Base-by-base conservation (phyloP, 192 early-diverging fungal species). In the Podila epicladia region DNA sequence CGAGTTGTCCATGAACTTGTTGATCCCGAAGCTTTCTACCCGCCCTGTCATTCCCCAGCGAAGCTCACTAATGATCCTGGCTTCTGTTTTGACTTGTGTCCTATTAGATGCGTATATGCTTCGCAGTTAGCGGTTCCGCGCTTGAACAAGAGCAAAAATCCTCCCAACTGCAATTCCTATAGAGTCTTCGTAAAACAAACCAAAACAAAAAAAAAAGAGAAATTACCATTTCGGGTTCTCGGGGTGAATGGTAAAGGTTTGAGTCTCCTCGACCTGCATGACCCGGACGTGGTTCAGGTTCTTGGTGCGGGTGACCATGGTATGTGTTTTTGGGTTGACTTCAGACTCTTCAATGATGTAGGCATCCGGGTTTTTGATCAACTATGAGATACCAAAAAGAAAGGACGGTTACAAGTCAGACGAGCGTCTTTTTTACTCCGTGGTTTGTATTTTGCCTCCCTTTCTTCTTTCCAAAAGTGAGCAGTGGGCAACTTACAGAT, bases 241-340 rank as follows among this genome's bases (percentile, higher is more conserved):
- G 32, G 87, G 85, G 64, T 91, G 86, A 12, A 86, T 84, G 32
- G 71, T 76, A 61, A 94, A 88, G 29, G 89, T 95, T 83, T 97
- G 96, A 50, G 87, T 89, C 84, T 98, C 98, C 79, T 98, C 95
- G 35, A 99, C 91, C 73, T 96, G 89, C 90, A 98, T 93, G 20
- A 97, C 82, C 60, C 97, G 93, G 33, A 90, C 95, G 83, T 99
- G 98, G 64, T 93, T 95, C 51, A 99, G 83, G 80, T 99, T 99
- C 68, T 92, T 91, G 51, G 95, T 94, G 3, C 87, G 85, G 20
- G 95, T 95, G 20, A 89, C 87, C 92, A 99, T 96, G 48, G 85
- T 93, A 60, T 89, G 83, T n/a, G 84, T 82, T 58, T 84, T 70
- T 15, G 93, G 92, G 85, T 99, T 91, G 48, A 98, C 91, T 60